Conservation (phyloP, 805 yeast species). For the Pichia pseudocactophila region DNA sequence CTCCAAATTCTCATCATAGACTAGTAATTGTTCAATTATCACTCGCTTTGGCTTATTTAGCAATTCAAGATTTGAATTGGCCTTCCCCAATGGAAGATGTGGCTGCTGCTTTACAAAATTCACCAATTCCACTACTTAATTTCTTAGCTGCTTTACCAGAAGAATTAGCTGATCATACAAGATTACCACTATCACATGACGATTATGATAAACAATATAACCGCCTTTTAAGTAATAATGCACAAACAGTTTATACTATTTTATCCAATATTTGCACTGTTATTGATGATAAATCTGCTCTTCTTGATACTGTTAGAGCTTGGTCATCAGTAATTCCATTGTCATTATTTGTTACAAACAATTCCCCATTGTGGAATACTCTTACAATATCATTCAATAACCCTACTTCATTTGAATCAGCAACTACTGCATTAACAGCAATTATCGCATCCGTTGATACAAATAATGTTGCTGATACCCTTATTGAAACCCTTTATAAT, state of each 20-base stretch:
- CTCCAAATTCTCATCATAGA: slow-evolving; percentile 25
- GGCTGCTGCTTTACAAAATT: slow-evolving; percentile 37
- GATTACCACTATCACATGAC: slow-evolving; percentile 71
- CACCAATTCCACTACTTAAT: slow-evolving; percentile 50
- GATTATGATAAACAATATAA: slow-evolving; percentile 61
- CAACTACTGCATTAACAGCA: slow-evolving; percentile 79
- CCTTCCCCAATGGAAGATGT: slow-evolving; percentile 59
- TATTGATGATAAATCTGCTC: slow-evolving; percentile 26
- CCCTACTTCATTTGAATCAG: slow-evolving; percentile 69
- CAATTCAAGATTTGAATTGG: slow-evolving; percentile 76
- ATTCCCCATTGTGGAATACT: slow-evolving; percentile 51
- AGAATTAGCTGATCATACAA: slow-evolving; percentile 71
- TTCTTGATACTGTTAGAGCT: slow-evolving; percentile 71
- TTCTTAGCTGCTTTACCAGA: slow-evolving; percentile 86
- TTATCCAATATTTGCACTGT: slow-evolving; percentile 35
- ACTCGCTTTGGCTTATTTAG: slow-evolving; percentile 71
- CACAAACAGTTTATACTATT: slow-evolving; percentile 53
- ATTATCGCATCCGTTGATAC: slow-evolving; percentile 79
- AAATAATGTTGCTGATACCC: slow-evolving; percentile 65
- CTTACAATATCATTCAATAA: slow-evolving; percentile 52
- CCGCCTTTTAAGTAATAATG: slow-evolving; percentile 56
- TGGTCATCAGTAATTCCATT: slow-evolving; percentile 89
- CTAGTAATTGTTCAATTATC: slow-evolving; percentile 77
- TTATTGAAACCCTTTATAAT: slow-evolving; percentile 35
- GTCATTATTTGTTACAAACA: slow-evolving; percentile 51